These are phyloP conservation scores for Elsinoe australis DNA, from an alignment of 2,329 filamentous ascomycete genomes.

Conservation along the genomic window DNA sequence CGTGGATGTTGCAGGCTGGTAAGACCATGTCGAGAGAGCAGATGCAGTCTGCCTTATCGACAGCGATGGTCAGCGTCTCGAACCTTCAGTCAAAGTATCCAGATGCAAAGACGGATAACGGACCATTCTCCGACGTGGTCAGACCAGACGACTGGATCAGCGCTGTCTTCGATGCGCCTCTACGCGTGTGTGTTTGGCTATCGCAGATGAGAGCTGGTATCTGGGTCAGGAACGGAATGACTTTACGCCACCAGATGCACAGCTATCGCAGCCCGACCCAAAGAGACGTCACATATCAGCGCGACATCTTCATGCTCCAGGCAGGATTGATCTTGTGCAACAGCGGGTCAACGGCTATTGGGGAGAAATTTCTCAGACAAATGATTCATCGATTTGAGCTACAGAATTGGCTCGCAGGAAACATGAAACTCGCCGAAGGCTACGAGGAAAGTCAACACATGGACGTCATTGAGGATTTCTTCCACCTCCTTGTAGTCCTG, in stretches of 20 bases:
- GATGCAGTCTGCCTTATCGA: conserved; percentile 58
- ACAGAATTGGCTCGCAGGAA: conserved; percentile 74
- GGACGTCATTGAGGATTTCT: conserved; percentile 91
- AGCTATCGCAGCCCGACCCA: conserved; percentile 86
- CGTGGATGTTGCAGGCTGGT: conserved; percentile 88
- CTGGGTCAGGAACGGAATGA: conserved; percentile 98
- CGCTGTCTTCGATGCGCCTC: conserved; percentile 71
- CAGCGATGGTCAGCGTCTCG: conserved; percentile 64
- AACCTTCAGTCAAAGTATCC: conserved; percentile 26
- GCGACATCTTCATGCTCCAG: conserved; percentile 90
- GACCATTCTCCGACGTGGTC: conserved; percentile 3
- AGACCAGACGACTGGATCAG: conserved; percentile 17
- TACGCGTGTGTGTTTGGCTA: conserved; percentile 91
- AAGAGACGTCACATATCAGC: conserved; percentile 85
- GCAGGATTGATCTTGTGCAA: conserved; percentile 82
- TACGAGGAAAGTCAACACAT: conserved; percentile 84
- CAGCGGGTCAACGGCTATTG: conserved; percentile 50
- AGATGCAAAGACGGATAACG: neutral
- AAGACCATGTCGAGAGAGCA: conserved; percentile 63
- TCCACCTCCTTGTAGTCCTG: conserved; percentile 84
- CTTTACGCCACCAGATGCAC: conserved; percentile 85
- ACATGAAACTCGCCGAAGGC: conserved; percentile 64
- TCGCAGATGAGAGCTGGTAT: conserved; percentile 97
- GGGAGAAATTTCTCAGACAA: conserved; percentile 63
- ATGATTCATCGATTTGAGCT: conserved; percentile 89